phyloP scores from a whole-genome alignment of 371 early-diverging fungal genomes.

The Smittium mucronatum region DNA sequence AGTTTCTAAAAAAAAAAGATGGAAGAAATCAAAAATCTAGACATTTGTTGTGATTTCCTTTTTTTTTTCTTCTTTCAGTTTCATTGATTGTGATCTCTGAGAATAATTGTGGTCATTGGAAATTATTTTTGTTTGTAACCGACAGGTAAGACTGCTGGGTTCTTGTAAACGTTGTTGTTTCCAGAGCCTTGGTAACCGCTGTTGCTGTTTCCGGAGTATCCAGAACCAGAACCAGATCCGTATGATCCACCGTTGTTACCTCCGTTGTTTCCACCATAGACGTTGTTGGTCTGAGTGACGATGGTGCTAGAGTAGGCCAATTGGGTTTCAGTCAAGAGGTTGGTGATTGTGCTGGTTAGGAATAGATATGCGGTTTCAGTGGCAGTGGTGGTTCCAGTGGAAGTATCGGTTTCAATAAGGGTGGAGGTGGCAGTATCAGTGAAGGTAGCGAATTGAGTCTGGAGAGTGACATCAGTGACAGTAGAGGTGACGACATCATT shows the following conservation, averaged over 20 bases:
- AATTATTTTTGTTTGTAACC: no score
- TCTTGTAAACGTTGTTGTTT: neutral
- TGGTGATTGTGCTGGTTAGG: neutral
- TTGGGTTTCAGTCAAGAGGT: neutral
- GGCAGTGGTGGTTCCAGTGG: neutral
- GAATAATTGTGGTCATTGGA: no score
- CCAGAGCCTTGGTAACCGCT: neutral
- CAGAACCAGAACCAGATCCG: neutral
- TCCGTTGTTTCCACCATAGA: neutral
- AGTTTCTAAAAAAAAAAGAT: no score
- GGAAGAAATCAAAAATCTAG: no score
- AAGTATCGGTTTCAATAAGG: neutral
- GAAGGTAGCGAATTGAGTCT: neutral
- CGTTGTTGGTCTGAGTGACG: neutral
- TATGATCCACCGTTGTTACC: neutral
- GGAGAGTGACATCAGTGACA: neutral
- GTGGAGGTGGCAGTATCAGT: neutral
- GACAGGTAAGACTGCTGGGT: no score
- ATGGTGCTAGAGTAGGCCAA: neutral
- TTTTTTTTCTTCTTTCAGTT: no score
- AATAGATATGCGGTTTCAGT: neutral
- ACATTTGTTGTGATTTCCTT: no score
- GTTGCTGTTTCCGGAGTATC: neutral
- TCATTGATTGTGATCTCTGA: no score
- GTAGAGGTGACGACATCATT: neutral